These are phyloP conservation scores for Aspergillus persii DNA, from an alignment of 2,329 filamentous ascomycete genomes.

Conservation along the genomic window DNA sequence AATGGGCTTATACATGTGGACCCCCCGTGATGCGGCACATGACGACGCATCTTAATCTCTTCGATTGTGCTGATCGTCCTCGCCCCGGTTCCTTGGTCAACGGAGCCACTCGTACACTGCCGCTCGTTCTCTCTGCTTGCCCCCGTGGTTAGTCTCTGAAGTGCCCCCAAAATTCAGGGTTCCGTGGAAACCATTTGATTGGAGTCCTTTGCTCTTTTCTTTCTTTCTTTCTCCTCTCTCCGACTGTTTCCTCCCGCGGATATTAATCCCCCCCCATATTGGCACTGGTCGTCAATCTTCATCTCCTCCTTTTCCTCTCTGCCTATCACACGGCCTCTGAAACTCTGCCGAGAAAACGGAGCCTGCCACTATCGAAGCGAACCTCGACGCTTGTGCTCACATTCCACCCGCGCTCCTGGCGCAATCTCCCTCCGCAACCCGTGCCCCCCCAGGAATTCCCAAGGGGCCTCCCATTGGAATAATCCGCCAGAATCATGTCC, in stretches of 20 bases:
- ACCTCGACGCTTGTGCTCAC: slow-evolving; percentile 10
- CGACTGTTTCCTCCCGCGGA: background rate
- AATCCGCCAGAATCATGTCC: slow-evolving; percentile 45
- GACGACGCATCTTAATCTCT: too few relatives aligned
- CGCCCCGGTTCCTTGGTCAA: slow-evolving; percentile 14
- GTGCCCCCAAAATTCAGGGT: background rate
- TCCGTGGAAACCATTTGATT: background rate
- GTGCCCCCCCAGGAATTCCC: slow-evolving; percentile 15
- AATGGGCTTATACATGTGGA: too few relatives aligned
- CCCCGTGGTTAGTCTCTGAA: background rate
- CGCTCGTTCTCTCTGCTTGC: background rate
- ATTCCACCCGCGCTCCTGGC: slow-evolving; percentile 27
- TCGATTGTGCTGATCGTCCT: slow-evolving; percentile 7
- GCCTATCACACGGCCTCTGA: slow-evolving; percentile 9
- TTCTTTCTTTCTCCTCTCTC: background rate
- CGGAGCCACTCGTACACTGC: slow-evolving; percentile 1
- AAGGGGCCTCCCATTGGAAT: slow-evolving; percentile 23
- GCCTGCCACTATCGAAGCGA: slow-evolving; percentile 7
- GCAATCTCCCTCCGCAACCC: slow-evolving; percentile 27
- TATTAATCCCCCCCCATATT: background rate
- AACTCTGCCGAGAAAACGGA: slow-evolving; percentile 13
- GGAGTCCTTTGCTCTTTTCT: background rate
- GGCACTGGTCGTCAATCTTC: background rate
- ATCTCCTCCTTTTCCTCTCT: background rate
- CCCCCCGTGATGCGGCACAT: too few relatives aligned